These are phyloP conservation scores for Obba rivulosa DNA, from an alignment of 768 basidiomycete genomes.

Conservation along the genomic window DNA sequence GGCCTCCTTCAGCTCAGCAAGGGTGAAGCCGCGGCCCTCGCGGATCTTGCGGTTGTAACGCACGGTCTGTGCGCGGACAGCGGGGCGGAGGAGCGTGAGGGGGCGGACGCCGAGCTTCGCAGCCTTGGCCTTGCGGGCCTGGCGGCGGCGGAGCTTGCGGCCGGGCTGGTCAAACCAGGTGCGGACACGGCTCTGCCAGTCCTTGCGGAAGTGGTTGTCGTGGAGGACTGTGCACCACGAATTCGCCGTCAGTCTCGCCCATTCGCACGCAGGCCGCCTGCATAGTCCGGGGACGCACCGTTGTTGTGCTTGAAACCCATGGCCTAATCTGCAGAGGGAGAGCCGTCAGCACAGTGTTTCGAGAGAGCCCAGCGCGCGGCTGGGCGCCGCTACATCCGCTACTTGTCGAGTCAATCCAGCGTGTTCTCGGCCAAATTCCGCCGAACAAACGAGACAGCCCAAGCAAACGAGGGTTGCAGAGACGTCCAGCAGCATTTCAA, in stretches of 20 bases:
- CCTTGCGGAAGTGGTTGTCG: constrained; percentile 96
- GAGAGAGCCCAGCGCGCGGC: neutral
- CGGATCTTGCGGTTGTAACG: constrained; percentile 98
- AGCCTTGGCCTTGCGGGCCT: constrained; percentile 88
- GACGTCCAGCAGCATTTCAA: constrained; percentile 16
- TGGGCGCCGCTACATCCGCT: constrained; percentile 21
- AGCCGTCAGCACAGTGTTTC: constrained; percentile 13
- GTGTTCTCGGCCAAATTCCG: constrained; percentile 9
- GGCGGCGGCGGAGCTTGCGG: constrained; percentile 92
- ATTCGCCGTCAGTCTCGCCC: neutral
- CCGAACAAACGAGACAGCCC: constrained; percentile 8
- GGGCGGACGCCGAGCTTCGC: constrained; percentile 89
- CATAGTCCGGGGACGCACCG: constrained; percentile 40
- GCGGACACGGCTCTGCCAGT: constrained; percentile 95
- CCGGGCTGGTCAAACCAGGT: constrained; percentile 99
- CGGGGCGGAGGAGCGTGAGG: constrained; percentile 87
- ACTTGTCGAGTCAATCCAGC: constrained; percentile 20
- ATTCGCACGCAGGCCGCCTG: neutral
- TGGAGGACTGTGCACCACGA: constrained; percentile 60
- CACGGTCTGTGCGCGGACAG: constrained; percentile 92
- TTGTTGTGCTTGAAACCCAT: constrained; percentile 84
- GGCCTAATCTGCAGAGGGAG: constrained; percentile 36
- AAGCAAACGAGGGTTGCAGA: constrained; percentile 9
- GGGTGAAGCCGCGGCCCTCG: constrained; percentile 94
- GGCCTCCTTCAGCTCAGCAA: constrained; percentile 92